Evolutionary conservation across 352 stramenopile species (phyloP), one percentile per base, ranked within the genome.

Genomic region (Halophytophthora batemanensis): DNA sequence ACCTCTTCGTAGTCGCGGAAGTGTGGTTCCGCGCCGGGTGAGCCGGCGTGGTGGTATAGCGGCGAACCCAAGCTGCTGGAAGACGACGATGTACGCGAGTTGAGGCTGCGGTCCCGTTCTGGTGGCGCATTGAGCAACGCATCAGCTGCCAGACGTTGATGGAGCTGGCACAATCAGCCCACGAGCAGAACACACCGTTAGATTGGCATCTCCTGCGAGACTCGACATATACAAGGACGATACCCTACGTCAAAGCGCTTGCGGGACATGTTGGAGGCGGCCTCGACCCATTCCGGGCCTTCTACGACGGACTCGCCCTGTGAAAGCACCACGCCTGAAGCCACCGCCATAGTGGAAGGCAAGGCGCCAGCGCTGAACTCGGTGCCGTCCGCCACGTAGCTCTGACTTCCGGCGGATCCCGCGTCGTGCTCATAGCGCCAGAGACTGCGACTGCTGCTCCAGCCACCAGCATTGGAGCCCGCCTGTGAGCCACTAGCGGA

Each of bases 191-290:
- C 18, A 54, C 25, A 38, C 14, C 25, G 17, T 28, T n/a, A n/a
- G n/a, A n/a, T n/a, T n/a, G n/a, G n/a, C n/a, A n/a, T n/a, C n/a
- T n/a, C n/a, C n/a, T n/a, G n/a, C n/a, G n/a, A n/a, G n/a, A n/a
- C n/a, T n/a, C n/a, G n/a, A n/a, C n/a, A n/a, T n/a, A n/a, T n/a
- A n/a, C n/a, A n/a, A n/a, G n/a, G n/a, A n/a, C n/a, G n/a, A n/a
- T n/a, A n/a, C n/a, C n/a, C n/a, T 57, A 88, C 74, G 59, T 82
- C 74, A 47, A 88, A 88, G 18, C 72, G 70, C 46, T 83, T 88
- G n/a, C 63, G 61, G 21, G 77, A 88, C 77, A 88, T 88, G 2
- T 64, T 85, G 25, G 60, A 62, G 5, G 64, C 28, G 17, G 57
- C 65, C 14, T 83, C 72, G 0, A 69, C 47, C 19, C 58, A 69